These are phyloP conservation scores for Trypanosoma lewisi DNA, from an alignment of 208 protist species.

Conservation along the genomic window DNA sequence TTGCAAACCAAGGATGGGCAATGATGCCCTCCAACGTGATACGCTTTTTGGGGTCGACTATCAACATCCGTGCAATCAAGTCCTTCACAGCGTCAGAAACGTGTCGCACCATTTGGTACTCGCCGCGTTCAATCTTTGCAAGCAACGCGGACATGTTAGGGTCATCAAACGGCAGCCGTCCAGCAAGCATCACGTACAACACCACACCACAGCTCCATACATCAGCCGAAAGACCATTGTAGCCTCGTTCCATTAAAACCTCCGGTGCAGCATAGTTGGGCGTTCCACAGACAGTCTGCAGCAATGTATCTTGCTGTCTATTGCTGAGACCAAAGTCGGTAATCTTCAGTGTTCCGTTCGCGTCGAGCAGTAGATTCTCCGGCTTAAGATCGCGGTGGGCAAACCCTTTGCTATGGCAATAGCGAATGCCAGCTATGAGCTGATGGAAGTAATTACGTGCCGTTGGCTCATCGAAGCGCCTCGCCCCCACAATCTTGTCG, in stretches of 20 bases:
- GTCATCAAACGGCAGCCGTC: constrained; percentile 67
- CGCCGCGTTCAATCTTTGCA: constrained; percentile 36
- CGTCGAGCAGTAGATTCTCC: constrained; percentile 46
- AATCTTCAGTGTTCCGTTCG: constrained; percentile 27
- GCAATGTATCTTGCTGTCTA: constrained; percentile 26
- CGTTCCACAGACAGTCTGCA: constrained; percentile 50
- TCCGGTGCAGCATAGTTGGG: constrained; percentile 76
- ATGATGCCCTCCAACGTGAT: constrained; percentile 35
- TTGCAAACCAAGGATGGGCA: constrained; percentile 54
- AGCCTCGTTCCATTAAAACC: constrained; percentile 47
- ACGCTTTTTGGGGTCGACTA: constrained; percentile 39
- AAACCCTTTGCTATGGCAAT: constrained; percentile 66
- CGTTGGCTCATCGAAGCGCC: constrained; percentile 28
- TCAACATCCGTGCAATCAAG: constrained; percentile 40
- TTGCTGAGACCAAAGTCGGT: constrained; percentile 45
- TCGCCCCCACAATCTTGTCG: constrained; percentile 26
- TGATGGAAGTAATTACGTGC: constrained; percentile 64
- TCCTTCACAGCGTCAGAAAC: constrained; percentile 34
- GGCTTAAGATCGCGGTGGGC: constrained; percentile 67
- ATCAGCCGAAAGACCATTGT: constrained; percentile 87
- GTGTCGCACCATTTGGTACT: constrained; percentile 36
- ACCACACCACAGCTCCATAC: constrained; percentile 91
- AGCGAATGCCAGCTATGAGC: constrained; percentile 47
- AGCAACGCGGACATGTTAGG: constrained; percentile 33
- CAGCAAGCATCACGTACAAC: constrained; percentile 84